Evolutionary conservation across 73 alveolate genomes (phyloP).

Genomic region (Paramecium octaurelia): DNA sequence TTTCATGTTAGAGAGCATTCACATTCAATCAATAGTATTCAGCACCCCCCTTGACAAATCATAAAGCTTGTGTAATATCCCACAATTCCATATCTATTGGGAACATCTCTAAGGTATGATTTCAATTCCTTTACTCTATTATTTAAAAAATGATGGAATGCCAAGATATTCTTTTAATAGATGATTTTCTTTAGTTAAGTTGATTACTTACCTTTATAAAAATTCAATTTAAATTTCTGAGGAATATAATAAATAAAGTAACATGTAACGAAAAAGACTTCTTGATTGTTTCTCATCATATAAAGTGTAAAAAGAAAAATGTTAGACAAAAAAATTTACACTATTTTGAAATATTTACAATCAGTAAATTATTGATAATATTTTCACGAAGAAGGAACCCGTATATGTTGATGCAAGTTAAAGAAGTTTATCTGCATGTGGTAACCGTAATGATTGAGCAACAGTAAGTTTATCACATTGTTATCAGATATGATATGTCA

Average conservation of each 20-base stretch:
- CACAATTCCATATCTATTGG: neutral
- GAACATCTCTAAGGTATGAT: neutral
- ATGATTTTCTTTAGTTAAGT: neutral
- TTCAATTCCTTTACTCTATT: slow-evolving; percentile 8
- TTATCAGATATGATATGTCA: too few species aligned
- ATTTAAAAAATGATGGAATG: neutral
- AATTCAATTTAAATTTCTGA: neutral
- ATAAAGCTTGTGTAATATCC: neutral
- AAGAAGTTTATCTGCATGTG: too few species aligned
- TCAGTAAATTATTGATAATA: too few species aligned
- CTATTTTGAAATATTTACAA: too few species aligned
- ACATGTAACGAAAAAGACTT: neutral
- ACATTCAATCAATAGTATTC: neutral
- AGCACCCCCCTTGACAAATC: neutral
- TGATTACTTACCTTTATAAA: neutral
- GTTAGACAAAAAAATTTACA: too few species aligned
- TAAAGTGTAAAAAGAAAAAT: too few species aligned
- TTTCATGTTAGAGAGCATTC: neutral
- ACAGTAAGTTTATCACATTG: too few species aligned
- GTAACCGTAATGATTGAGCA: too few species aligned
- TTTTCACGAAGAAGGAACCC: too few species aligned
- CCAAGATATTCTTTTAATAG: neutral
- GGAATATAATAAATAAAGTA: slow-evolving; percentile 13
- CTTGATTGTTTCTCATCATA: too few species aligned
- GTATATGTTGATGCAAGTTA: too few species aligned